A percentile compares a stretch with the other conserved stretches of the same genome.
Evolutionary conservation across 768 basidiomycete species (phyloP).

Genomic region (Baorangia bicolor): DNA sequence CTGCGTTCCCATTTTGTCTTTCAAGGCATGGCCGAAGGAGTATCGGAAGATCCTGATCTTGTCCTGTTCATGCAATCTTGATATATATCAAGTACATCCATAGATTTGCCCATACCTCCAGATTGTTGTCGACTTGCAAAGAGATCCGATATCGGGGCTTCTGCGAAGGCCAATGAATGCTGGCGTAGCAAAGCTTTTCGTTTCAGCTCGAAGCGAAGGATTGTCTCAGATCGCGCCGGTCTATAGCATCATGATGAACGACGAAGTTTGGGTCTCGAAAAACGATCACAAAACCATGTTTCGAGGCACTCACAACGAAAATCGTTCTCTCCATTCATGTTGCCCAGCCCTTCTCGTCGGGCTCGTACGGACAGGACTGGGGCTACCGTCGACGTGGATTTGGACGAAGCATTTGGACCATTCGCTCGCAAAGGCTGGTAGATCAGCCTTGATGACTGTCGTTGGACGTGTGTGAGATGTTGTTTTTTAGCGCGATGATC

Average conservation of each 20-base stretch:
- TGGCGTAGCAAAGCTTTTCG: conserved; percentile 17
- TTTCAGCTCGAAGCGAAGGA: conserved; percentile 28
- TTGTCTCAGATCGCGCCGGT: conserved; percentile 12
- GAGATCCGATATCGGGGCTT: conserved; percentile 18
- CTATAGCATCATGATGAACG: not conserved
- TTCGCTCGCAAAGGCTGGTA: conserved; percentile 15
- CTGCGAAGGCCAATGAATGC: conserved; percentile 15
- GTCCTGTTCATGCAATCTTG: conserved; percentile 1
- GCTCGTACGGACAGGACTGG: conserved; percentile 10
- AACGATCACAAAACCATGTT: not conserved
- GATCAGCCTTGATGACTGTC: conserved; percentile 23
- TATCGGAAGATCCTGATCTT: conserved; percentile 14
- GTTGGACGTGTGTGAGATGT: not conserved
- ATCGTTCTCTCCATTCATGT: no score
- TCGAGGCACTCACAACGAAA: conserved; percentile 17
- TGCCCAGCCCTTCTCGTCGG: no score
- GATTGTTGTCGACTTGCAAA: conserved; percentile 4
- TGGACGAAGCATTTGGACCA: conserved; percentile 27
- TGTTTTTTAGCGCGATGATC: not conserved
- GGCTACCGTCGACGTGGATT: conserved; percentile 16
- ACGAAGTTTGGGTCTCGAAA: not conserved
- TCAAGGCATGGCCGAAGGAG: conserved; percentile 13
- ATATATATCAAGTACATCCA: not conserved
- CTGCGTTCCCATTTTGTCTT: not conserved
- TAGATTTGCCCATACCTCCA: conserved; percentile 2